Base-by-base conservation (phyloP, 768 basidiomycete genomes). In the Lepiota venenata region DNA sequence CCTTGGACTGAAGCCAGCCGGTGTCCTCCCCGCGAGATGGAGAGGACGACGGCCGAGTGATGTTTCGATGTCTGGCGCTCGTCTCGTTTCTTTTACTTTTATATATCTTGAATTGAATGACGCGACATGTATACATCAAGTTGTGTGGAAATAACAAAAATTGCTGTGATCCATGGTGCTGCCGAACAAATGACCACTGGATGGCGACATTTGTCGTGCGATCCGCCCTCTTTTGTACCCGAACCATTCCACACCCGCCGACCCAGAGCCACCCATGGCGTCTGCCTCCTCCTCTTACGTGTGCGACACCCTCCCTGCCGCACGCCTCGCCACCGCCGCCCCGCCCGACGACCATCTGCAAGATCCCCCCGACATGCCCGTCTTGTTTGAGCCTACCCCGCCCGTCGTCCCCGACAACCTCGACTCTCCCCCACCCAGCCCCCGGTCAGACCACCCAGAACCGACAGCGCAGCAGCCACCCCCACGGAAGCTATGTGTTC, bases 401-500 rank as follows among this genome's bases (percentile, higher is more conserved):
- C 21, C 44, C 45, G 9, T 44, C 37, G 36, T 39, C 51, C 52
- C 56, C 59, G 59, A 56, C 22, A 39, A 50, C 16, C 47, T 14
- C 35, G 32, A 45, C 48, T 39, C 32, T 8, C 32, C 8, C 32
- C 32, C 32, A 3, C 49, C 48, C 15, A 50, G 18, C 37, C 29
- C 21, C 38, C 18, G 15, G 7, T 29, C 44, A 57, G 67, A 11
- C 47, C 71, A 1, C 67, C 67, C 12, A 32, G 32, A 32, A 32
- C 65, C 70, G 0, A 61, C 21, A 22, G 41, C 54, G 29, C 64
- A 73, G 10, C 72, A 74, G n/a, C 65, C 69, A 1, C 69, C 78
- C 2, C 77, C 80, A 12, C 74, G 91, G 44, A 96, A 93, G 72
- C 79, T 97, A 15, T 98, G 95, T 66, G 85, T 94, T 4, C 74